phyloP scores from a whole-genome alignment of 768 basidiomycete genomes.

The Fibroporia radiculosa region DNA sequence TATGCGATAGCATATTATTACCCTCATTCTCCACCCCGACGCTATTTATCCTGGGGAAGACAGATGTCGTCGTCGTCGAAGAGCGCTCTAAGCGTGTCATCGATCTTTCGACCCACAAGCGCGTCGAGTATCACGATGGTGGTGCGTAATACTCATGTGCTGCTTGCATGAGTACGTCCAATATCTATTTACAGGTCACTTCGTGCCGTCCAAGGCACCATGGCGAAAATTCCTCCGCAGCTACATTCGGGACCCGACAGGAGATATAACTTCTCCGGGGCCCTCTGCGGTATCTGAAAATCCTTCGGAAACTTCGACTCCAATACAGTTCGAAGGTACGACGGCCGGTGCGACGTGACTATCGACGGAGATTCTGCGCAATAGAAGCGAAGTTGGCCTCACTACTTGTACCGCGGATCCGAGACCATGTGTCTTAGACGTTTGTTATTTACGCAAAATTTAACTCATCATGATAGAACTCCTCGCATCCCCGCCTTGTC shows the following conservation, averaged over 20 bases:
- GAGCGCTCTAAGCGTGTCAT: conserved; percentile 59
- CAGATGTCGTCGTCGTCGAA: conserved; percentile 64
- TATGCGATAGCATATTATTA: conserved; percentile 42
- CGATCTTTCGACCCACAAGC: conserved; percentile 42
- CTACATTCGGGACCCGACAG: conserved; percentile 50
- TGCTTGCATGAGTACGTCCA: neutral
- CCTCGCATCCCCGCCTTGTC: neutral
- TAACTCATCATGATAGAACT: conserved; percentile 5
- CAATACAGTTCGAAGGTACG: conserved; percentile 13
- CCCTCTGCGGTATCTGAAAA: conserved; percentile 26
- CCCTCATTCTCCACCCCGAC: conserved; percentile 60
- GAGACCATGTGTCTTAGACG: neutral
- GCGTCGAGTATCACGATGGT: conserved; percentile 74
- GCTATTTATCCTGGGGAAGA: conserved; percentile 70
- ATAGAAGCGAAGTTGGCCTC: no score
- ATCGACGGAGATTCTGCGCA: no score
- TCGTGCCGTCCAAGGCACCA: conserved; percentile 67
- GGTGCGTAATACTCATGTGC: conserved; percentile 38
- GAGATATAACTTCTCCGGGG: conserved; percentile 38
- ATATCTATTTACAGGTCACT: conserved; percentile 49
- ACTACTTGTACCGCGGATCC: no score
- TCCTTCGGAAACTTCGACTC: conserved; percentile 42
- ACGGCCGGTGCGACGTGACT: neutral
- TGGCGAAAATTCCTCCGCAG: conserved; percentile 73
- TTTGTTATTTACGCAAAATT: neutral